phyloP scores from a whole-genome alignment of 1,284 basidiomycete genomes.

The Ganoderma boninense region DNA sequence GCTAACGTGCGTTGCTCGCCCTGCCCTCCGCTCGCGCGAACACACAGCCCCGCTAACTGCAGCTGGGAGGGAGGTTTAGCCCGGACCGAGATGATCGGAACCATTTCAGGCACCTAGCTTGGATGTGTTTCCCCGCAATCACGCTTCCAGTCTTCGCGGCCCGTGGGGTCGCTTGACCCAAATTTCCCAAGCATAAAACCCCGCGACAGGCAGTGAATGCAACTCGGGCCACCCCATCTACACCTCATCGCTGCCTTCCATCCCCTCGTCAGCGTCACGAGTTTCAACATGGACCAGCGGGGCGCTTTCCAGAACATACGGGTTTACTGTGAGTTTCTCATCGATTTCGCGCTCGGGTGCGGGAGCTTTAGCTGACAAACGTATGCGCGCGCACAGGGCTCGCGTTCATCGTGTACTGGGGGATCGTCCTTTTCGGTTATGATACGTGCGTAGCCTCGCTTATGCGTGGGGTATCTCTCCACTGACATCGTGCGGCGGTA shows the following conservation, averaged over 20 bases:
- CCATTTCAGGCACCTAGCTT: background rate
- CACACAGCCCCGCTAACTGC: background rate
- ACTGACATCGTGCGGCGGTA: background rate
- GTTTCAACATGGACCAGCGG: background rate
- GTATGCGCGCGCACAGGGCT: constrained; percentile 54
- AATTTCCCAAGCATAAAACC: constrained; percentile 1
- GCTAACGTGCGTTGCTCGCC: background rate
- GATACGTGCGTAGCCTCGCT: constrained; percentile 59
- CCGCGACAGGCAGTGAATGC: background rate
- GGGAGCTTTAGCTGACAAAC: background rate
- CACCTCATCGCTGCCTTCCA: background rate
- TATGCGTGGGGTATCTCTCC: too few relatives aligned
- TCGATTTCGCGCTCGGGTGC: background rate
- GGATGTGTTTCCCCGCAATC: background rate
- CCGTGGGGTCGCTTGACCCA: background rate
- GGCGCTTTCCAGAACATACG: constrained; percentile 59
- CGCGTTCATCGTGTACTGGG: constrained; percentile 78
- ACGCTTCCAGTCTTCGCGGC: background rate
- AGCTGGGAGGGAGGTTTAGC: background rate
- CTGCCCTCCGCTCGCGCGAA: background rate
- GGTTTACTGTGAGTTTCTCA: constrained; percentile 60
- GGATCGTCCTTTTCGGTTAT: constrained; percentile 82
- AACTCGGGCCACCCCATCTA: background rate
- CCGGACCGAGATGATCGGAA: background rate
- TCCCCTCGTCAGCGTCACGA: background rate